Base-by-base conservation (phyloP, 2,329 filamentous ascomycete genomes). In the Talaromyces sp. region DNA sequence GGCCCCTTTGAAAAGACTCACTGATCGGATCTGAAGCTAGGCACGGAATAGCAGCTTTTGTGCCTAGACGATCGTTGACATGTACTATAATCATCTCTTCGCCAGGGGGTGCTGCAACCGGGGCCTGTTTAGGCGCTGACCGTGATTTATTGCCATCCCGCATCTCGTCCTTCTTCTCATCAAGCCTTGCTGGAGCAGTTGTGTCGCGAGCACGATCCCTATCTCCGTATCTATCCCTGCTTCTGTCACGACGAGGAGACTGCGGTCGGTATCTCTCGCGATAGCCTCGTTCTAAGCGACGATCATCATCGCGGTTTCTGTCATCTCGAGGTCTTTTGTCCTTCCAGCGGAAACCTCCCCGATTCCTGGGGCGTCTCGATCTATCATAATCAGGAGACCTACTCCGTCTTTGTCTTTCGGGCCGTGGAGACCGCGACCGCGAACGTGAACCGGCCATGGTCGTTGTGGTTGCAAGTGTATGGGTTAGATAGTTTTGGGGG, bases 51-150 rank as follows among this genome's bases (percentile, higher is more conserved):
- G 89, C 88, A 15, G 92, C 90, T 69, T 96, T 96, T n/a, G 93
- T 97, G 11, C 93, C 93, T 36, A 97, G 78, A n/a, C 93, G 84
- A 74, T 97, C 93, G 72, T 97, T 97, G 69, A 97, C 86, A 67
- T 93, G 85, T 17, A 97, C 92, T 53, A 96, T 84, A 64, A 97
- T 97, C 88, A 97, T 95, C 58, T 91, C 87, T 69, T 95, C 88
- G 8, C 31, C 40, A 5, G 79, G 75, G 39, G 70, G 73, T 61
- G 72, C 68, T 7, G 76, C 68, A 31, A 71, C 61, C 7, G 69
- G 64, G 0, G 66, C 62, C n/a, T 67, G 66, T 61, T 70, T 70
- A 54, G 70, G 63, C 51, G 70, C 64, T 56, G 64, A 76, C 56
- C 75, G 75, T 53, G 78, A 72, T 56, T 76, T 75, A 60, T 75